A percentile compares a stretch with the other conserved stretches of the same genome.
Conservation (phyloP, 2,329 filamentous ascomycete species). For the Trichoderma gracile region DNA sequence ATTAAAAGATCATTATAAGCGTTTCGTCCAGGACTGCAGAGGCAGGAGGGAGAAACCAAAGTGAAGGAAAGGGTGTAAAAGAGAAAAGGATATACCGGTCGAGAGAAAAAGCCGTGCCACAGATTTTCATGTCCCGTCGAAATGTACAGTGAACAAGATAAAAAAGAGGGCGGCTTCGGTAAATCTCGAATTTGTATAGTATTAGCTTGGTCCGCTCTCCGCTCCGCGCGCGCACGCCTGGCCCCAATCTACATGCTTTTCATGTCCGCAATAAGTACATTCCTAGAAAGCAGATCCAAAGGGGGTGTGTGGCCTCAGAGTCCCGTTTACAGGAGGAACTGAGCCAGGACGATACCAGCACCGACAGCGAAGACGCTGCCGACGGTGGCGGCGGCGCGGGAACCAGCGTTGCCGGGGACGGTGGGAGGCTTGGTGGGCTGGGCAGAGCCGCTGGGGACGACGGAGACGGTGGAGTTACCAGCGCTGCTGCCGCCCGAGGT, state of each 20-base stretch:
- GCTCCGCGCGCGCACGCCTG: conserved; percentile 26
- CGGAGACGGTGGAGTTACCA: conserved; percentile 25
- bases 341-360: conserved; percentile 35
- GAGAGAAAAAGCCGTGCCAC: conserved; percentile 3
- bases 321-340: conserved; percentile 36
- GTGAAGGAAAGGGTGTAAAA: neutral
- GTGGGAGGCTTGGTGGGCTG: conserved; percentile 28
- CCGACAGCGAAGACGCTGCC: conserved; percentile 35
- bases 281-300: conserved; percentile 28
- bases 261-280: conserved; percentile 32
- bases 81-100: conserved; percentile 6
- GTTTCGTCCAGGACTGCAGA: conserved; percentile 20
- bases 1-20: conserved; percentile 27
- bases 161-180: conserved; percentile 29
- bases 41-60: neutral
- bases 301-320: neutral
- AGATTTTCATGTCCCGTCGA: conserved; percentile 3
- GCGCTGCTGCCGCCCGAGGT: conserved; percentile 26
- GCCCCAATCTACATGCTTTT: conserved; percentile 33
- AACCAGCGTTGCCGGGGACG: conserved; percentile 33
- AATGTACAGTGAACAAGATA: conserved; percentile 6
- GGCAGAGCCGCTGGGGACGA: conserved; percentile 25
- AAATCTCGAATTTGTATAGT: conserved; percentile 35
- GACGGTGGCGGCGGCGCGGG: conserved; percentile 31
- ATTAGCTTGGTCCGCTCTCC: conserved; percentile 37